Percentiles rank a stretch among this genome's conserved stretches.
Evolutionary conservation across 2,329 filamentous ascomycete genomes (phyloP).

Genomic region (Microcyclosporella mali): DNA sequence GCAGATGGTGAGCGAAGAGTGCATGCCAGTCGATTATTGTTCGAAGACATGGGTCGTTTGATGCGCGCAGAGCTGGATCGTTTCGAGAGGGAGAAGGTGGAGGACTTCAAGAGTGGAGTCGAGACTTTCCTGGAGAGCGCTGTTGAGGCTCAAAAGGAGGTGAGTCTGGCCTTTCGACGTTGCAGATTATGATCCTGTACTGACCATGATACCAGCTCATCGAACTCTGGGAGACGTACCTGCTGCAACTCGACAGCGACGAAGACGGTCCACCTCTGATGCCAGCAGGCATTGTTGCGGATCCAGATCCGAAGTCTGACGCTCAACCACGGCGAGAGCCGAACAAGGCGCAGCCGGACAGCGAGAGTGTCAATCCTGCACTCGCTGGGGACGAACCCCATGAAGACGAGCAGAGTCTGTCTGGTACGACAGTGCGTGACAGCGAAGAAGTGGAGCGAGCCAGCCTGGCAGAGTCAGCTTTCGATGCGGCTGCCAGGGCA

Average conservation of each 20-base stretch:
- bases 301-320: constrained; percentile 16
- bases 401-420: constrained; percentile 11
- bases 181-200: constrained; percentile 15
- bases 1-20: constrained; percentile 91
- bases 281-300: constrained; percentile 26
- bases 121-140: constrained; percentile 97
- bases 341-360: constrained; percentile 8
- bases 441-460: constrained; percentile 14
- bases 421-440: constrained; percentile 18
- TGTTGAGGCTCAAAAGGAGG: constrained; percentile 98
- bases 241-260: constrained; percentile 91
- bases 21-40: constrained; percentile 80
- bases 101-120: constrained; percentile 97
- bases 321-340: constrained; percentile 14
- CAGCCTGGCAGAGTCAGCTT: not conserved
- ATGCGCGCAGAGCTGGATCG: constrained; percentile 88
- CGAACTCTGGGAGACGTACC: constrained; percentile 97
- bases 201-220: constrained; percentile 47
- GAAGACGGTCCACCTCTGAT: constrained; percentile 57
- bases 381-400: constrained; percentile 8
- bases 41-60: constrained; percentile 93
- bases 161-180: constrained; percentile 39
- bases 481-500: constrained; percentile 7
- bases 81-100: constrained; percentile 95
- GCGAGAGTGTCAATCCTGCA: constrained; percentile 14